These are phyloP conservation scores for Aspergillus conjunctus DNA, from an alignment of 495 filamentous ascomycete genomes.

Conservation along the genomic window DNA sequence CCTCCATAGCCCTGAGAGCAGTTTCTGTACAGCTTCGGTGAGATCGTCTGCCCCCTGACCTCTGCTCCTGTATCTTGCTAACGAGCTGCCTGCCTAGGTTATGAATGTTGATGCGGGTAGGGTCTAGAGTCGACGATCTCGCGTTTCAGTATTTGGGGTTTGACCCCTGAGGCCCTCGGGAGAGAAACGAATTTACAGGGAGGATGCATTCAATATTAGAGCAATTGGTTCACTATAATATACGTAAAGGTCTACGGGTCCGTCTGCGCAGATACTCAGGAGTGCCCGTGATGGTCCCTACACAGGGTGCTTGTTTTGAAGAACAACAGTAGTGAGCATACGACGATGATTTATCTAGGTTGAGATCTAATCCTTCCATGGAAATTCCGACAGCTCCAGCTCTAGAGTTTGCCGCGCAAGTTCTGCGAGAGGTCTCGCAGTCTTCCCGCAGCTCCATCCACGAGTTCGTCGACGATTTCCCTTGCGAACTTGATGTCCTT, in stretches of 20 bases:
- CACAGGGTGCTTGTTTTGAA: too few relatives aligned
- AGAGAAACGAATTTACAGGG: too few relatives aligned
- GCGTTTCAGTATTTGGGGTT: not conserved
- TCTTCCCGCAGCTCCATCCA: slow-evolving; percentile 70
- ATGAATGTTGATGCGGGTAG: not conserved
- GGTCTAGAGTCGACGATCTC: not conserved
- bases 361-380: too few relatives aligned
- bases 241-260: too few relatives aligned
- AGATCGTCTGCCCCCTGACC: not conserved
- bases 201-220: too few relatives aligned
- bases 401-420: not conserved
- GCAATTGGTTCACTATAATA: too few relatives aligned
- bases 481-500: slow-evolving; percentile 91
- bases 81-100: not conserved
- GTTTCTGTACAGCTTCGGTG: not conserved
- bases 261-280: too few relatives aligned
- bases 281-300: too few relatives aligned
- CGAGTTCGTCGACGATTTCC: slow-evolving; percentile 91
- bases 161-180: too few relatives aligned
- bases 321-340: too few relatives aligned
- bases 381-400: too few relatives aligned
- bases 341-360: too few relatives aligned
- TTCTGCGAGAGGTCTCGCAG: slow-evolving; percentile 31
- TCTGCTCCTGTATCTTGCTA: not conserved
- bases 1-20: not conserved